phyloP scores from a whole-genome alignment of 2,329 filamentous ascomycete species.

The Tolypocladium capitatum region DNA sequence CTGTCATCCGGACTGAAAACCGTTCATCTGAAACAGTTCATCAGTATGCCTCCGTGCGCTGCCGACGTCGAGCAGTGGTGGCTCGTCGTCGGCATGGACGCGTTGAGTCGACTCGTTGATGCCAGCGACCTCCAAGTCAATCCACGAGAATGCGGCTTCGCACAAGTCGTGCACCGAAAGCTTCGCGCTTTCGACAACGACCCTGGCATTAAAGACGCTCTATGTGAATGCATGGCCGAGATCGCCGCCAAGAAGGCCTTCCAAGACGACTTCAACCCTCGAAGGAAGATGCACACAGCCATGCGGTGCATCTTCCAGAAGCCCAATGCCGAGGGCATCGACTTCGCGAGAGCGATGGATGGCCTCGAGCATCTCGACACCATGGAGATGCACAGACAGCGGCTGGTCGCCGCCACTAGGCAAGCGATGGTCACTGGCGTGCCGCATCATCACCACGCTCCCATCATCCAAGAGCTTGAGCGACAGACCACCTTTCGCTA shows the following conservation, averaged over 20 bases:
- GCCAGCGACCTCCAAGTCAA: slow-evolving; percentile 5
- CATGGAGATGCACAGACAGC: slow-evolving; percentile 18
- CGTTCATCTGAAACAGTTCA: slow-evolving; percentile 8
- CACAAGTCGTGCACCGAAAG: slow-evolving; percentile 15
- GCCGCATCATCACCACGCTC: slow-evolving; percentile 4
- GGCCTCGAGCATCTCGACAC: slow-evolving; percentile 19
- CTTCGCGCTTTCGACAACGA: slow-evolving; percentile 20
- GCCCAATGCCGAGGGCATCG: slow-evolving; percentile 14
- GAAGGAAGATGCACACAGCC: slow-evolving; percentile 13
- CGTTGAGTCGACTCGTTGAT: slow-evolving; percentile 14
- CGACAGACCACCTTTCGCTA: slow-evolving; percentile 15
- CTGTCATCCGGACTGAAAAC: background rate
- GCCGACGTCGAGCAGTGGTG: slow-evolving; percentile 21
- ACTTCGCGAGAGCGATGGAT: slow-evolving; percentile 12
- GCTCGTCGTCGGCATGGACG: slow-evolving; percentile 13
- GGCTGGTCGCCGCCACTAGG: slow-evolving; percentile 12
- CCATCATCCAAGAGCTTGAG: slow-evolving; percentile 17
- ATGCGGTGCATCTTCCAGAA: slow-evolving; percentile 14
- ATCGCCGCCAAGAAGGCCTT: slow-evolving; percentile 6
- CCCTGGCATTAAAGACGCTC: slow-evolving; percentile 5
- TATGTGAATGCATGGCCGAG: slow-evolving; percentile 9
- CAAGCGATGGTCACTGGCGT: slow-evolving; percentile 4
- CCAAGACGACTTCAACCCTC: slow-evolving; percentile 10
- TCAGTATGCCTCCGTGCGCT: slow-evolving; percentile 16
- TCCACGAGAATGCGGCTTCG: slow-evolving; percentile 18